Evolutionary conservation across 805 yeast species (phyloP).

Genomic region (Sugiyamaella qingdaonensis): DNA sequence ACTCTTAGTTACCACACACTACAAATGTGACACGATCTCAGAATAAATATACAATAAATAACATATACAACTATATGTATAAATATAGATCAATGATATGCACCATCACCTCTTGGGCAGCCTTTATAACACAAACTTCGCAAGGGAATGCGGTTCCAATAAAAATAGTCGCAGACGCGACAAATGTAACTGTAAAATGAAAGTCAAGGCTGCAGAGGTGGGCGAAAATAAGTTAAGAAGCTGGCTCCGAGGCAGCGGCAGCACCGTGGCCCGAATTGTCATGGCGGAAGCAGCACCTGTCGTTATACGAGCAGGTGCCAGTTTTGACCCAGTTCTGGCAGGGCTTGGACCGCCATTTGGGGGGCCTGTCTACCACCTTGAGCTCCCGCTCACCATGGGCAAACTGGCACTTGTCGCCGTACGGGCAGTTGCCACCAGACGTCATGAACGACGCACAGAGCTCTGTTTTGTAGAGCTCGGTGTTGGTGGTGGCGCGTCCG

Average conservation of each 20-base stretch:
- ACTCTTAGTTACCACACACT: too few relatives aligned
- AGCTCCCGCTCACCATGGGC: slow-evolving; percentile 85
- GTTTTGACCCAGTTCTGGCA: slow-evolving; percentile 82
- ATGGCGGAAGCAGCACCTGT: slow-evolving; percentile 88
- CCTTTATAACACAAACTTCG: not conserved
- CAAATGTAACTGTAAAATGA: not conserved
- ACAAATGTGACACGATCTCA: not conserved
- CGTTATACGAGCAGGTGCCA: slow-evolving; percentile 85
- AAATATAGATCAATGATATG: slow-evolving; percentile 1
- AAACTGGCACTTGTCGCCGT: slow-evolving; percentile 88
- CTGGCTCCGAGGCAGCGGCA: not conserved
- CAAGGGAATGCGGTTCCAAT: not conserved
- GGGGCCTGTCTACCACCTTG: slow-evolving; percentile 65
- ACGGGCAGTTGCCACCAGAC: slow-evolving; percentile 71
- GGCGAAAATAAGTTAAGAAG: slow-evolving; percentile 1
- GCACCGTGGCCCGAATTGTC: slow-evolving; percentile 19
- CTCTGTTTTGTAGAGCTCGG: slow-evolving; percentile 84
- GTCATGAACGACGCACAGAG: slow-evolving; percentile 74
- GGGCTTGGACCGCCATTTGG: slow-evolving; percentile 86
- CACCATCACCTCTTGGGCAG: not conserved
- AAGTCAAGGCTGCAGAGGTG: not conserved
- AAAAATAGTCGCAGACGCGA: not conserved
- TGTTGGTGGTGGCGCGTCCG: slow-evolving; percentile 40
- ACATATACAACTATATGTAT: slow-evolving; percentile 4
- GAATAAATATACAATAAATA: slow-evolving; percentile 11